Conservation (phyloP, 2,329 filamentous ascomycete species). For the Beauveria brongniartii region DNA sequence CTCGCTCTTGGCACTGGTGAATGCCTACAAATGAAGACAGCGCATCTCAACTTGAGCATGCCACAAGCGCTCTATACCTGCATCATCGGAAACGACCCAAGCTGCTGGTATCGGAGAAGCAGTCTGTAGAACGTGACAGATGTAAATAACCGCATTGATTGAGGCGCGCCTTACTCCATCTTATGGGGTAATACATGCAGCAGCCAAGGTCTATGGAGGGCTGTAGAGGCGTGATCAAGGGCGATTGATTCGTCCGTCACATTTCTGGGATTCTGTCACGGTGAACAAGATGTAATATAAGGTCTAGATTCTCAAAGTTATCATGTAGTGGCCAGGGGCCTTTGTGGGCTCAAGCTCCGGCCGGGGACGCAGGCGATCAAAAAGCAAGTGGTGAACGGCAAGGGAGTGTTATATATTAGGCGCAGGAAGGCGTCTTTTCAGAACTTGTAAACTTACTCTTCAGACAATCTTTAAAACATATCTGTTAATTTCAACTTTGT, state of each 20-base stretch:
- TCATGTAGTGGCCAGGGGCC: not conserved
- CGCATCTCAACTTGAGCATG: not conserved
- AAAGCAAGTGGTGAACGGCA: not conserved
- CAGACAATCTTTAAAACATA: too few relatives aligned
- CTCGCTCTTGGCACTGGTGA: not conserved
- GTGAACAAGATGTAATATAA: constrained; percentile 5
- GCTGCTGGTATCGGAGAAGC: not conserved
- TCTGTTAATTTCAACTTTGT: not conserved
- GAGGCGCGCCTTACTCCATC: not conserved
- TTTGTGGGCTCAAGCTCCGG: not conserved
- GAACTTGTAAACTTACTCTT: too few relatives aligned
- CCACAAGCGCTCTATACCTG: not conserved
- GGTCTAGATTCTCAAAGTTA: not conserved
- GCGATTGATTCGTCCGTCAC: constrained; percentile 5
- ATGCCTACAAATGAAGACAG: not conserved
- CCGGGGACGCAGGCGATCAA: not conserved
- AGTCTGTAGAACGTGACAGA: constrained; percentile 3
- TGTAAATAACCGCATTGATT: not conserved
- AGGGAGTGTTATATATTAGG: not conserved
- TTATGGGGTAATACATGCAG: constrained; percentile 2
- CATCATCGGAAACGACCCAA: constrained; percentile 2
- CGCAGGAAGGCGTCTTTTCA: not conserved
- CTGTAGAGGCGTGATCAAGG: not conserved
- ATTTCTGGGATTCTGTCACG: constrained; percentile 6
- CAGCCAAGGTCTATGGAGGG: not conserved